Evolutionary conservation across 345 rosid species (phyloP), one percentile per base, ranked within the genome.

Genomic region (Euphorbia pulcherrima): DNA sequence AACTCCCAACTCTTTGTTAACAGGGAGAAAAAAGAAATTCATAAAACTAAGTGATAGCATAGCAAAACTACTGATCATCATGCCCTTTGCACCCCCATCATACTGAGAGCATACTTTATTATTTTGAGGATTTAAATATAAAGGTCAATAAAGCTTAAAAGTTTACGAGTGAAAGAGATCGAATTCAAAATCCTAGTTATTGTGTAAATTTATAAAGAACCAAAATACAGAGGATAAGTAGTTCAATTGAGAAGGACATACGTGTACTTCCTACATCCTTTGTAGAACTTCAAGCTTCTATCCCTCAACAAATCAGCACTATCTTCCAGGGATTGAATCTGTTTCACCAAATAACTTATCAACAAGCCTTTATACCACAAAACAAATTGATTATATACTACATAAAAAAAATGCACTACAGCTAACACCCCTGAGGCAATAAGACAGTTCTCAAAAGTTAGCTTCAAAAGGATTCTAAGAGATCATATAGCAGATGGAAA

Each of bases 221-320:
- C 53, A 63, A 14, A 4, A 14, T 12, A 0, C 14, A 27, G 23
- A 64, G 1, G 55, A 46, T 46, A 16, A 4, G 47, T 27, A 46
- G 14, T 28, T 47, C 14, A 11, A 64, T 21, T 40, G 14, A 14
- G 65, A 65, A 57, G 41, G 53, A 62, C 97, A 67, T 86, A 95
- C 98, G 98, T 95, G 83, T 95, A 95, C 76, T 95, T 95, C 51
- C 98, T 83, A 70, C 97, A 90, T 68, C 99, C 99, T 85, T 95
- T 95, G 75, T 88, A 83, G 77, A 95, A 95, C 73, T 84, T 95
- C 70, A 95, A 80, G 83, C 98, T 86, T 83, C 99, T 87, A 78
- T 90, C 99, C 74, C 94, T 74, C 72, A 92, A 80, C 63, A 73
- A 66, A 65, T 95, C 98, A 2, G 94, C 92, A 81, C 80, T 86